phyloP scores from a whole-genome alignment of 495 filamentous ascomycete genomes.

The Bacidia rubella region DNA sequence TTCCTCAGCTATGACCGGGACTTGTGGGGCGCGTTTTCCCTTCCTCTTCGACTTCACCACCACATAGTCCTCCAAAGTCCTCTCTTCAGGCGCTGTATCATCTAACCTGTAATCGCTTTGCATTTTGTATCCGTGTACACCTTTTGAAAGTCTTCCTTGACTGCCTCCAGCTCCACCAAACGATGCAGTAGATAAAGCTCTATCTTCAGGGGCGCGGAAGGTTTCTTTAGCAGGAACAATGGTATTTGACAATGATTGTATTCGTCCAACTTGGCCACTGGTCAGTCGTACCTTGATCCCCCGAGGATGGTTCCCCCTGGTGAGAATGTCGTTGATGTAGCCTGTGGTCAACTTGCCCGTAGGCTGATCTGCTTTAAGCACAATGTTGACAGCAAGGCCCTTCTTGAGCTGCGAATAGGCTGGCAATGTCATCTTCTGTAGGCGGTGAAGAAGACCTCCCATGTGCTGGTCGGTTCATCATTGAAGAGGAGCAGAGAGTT shows the following conservation, averaged over 20 bases:
- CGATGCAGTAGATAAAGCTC: background rate
- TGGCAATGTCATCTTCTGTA: conserved; percentile 26
- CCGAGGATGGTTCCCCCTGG: conserved; percentile 55
- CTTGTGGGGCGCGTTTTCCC: background rate
- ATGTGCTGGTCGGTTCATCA: background rate
- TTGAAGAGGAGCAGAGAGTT: too few relatives aligned
- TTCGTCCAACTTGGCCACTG: conserved; percentile 55
- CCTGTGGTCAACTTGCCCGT: conserved; percentile 55
- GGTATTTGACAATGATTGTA: conserved; percentile 35
- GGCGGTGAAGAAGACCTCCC: background rate
- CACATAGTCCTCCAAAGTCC: conserved; percentile 12
- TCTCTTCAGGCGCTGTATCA: conserved; percentile 5
- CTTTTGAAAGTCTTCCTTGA: background rate
- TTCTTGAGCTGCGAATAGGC: conserved; percentile 35
- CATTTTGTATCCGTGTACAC: background rate
- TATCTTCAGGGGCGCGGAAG: background rate
- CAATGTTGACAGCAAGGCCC: conserved; percentile 50
- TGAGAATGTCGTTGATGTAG: conserved; percentile 45
- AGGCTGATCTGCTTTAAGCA: conserved; percentile 57
- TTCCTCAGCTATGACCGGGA: background rate
- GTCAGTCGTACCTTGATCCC: conserved; percentile 62
- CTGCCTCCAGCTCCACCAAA: background rate
- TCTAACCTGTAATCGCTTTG: conserved; percentile 13
- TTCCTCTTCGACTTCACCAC: background rate
- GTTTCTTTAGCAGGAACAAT: background rate